These are phyloP conservation scores for Calonectria honghensis DNA, from an alignment of 2,329 filamentous ascomycete species.

Conservation along the genomic window DNA sequence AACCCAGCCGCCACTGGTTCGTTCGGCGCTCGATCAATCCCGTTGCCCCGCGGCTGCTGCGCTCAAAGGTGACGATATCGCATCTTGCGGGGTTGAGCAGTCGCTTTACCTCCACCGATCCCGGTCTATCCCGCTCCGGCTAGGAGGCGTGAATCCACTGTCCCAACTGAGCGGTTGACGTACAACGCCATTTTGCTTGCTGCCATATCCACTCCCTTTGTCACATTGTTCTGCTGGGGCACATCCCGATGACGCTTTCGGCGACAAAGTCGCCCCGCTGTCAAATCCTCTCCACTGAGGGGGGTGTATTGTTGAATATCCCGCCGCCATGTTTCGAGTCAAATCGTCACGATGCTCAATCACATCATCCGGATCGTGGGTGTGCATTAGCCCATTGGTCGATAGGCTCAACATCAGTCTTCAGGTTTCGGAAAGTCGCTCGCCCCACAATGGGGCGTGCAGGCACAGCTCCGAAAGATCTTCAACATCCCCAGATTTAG, in stretches of 20 bases:
- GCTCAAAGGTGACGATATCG: conserved; percentile 50
- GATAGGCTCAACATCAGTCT: conserved; percentile 48
- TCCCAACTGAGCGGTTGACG: conserved; percentile 53
- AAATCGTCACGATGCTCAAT: conserved; percentile 51
- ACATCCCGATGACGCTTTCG: conserved; percentile 49
- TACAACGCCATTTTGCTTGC: conserved; percentile 47
- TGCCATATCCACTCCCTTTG: conserved; percentile 47
- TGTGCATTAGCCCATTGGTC: conserved; percentile 51
- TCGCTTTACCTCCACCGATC: conserved; percentile 49
- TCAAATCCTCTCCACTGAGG: conserved; percentile 48
- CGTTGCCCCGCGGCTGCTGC: conserved; percentile 53
- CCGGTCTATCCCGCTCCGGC: conserved; percentile 55
- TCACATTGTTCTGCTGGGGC: conserved; percentile 42
- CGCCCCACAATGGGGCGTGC: conserved; percentile 46
- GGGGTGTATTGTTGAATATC: conserved; percentile 46
- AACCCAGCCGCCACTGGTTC: conserved; percentile 49
- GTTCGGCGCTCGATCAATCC: conserved; percentile 44
- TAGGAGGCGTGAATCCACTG: conserved; percentile 48
- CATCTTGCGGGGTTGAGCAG: conserved; percentile 52
- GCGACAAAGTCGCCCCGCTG: conserved; percentile 47
- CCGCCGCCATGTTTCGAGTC: conserved; percentile 54
- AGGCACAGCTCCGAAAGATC: conserved; percentile 44
- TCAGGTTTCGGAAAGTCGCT: conserved; percentile 45
- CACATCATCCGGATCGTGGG: conserved; percentile 52
- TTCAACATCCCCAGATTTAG: conserved; percentile 46